These are phyloP conservation scores for Monosporascus sp. DNA, from an alignment of 2,329 filamentous ascomycete species.

Conservation along the genomic window DNA sequence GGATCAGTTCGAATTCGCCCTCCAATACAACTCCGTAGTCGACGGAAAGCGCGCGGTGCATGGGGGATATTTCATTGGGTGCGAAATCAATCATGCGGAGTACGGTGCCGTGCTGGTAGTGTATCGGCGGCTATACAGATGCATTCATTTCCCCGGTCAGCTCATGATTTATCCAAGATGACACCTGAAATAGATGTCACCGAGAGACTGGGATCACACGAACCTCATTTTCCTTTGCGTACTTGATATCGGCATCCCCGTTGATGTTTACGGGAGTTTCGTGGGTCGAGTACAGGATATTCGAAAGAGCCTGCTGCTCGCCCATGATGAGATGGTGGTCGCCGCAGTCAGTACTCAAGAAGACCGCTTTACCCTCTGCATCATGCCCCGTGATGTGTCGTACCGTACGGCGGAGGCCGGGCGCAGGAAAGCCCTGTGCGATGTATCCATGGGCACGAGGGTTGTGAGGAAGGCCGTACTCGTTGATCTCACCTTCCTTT, in stretches of 20 bases:
- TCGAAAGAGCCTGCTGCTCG: conserved; percentile 19
- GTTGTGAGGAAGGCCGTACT: too few species aligned
- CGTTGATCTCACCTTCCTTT: too few species aligned
- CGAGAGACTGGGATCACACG: background rate
- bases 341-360: conserved; percentile 20
- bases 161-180: background rate
- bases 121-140: background rate
- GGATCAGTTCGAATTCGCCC: conserved; percentile 9
- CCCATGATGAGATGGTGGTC: conserved; percentile 22
- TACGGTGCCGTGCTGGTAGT: conserved; percentile 5
- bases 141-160: background rate
- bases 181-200: too few species aligned
- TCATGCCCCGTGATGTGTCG: conserved; percentile 16
- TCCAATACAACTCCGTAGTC: conserved; percentile 16
- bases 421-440: conserved; percentile 6
- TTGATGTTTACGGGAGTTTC: conserved; percentile 18
- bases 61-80: conserved; percentile 3
- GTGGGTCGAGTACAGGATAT: conserved; percentile 23
- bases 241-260: conserved; percentile 14
- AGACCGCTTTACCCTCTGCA: conserved; percentile 16
- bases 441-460: too few species aligned
- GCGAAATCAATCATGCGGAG: conserved; percentile 17
- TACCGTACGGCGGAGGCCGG: conserved; percentile 7
- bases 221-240: conserved; percentile 8
- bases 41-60: conserved; percentile 9